Base-by-base conservation (phyloP, 1,284 basidiomycete species). In the Cutaneotrichosporon spelunceum region DNA sequence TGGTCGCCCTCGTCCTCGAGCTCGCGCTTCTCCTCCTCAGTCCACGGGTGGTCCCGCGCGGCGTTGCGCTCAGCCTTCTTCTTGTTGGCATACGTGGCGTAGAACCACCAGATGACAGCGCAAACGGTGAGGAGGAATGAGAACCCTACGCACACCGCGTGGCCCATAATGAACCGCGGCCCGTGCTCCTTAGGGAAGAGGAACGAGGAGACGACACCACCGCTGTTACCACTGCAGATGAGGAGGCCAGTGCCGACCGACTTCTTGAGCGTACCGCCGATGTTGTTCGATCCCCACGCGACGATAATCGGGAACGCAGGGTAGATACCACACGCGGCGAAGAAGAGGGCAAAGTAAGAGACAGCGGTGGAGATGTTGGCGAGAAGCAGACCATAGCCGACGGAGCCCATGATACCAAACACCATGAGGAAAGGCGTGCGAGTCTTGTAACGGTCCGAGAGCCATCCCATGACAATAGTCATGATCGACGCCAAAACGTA, bases 221-320 rank as follows among this genome's bases (percentile, higher is more conserved):
- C 84, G 6, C 84, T 70, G 64, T 84, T 85, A 52, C 82, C 84
- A 48, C 82, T 61, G 8, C 83, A 83, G 64, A 82, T 82, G 29
- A 84, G 80, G 77, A 84, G 82, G 11, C 83, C 85, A 56, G 85
- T 68, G 1, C 79, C 81, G 36, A 86, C 82, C 36, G 81, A 82
- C 57, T 80, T 75, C 66, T 85, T 83, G 66, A 82, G 66, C 65
- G 83, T 83, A 19, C 86, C 86, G 57, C 85, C 85, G 2, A 81
- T 80, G 64, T 84, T 84, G 56, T 83, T 83, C 6, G 82, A 79
- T 1, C 78, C 81, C 85, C 85, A 86, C 19, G 84, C 83, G n/a
- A 86, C 75, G 48, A 76, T 70, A 42, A 86, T 78, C 10, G 85
- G 81, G 63, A 85, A 80, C 10, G 81, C 80, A 10, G 84, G 83